A percentile compares a stretch with the other conserved stretches of the same genome.
phyloP scores from a whole-genome alignment of 2,329 filamentous ascomycete genomes.

The Neoscytalidium dimidiatum region DNA sequence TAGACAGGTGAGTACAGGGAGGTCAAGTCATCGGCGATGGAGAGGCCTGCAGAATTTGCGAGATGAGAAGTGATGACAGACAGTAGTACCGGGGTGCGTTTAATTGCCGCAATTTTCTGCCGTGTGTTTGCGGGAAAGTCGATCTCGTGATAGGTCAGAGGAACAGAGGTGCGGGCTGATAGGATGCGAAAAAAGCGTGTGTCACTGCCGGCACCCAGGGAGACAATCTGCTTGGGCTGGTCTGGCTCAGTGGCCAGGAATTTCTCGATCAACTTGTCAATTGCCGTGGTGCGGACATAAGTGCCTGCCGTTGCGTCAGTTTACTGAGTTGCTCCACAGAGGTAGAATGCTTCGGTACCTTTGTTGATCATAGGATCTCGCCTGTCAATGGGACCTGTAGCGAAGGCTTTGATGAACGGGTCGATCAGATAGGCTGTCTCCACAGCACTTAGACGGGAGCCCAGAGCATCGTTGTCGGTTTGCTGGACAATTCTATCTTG shows the following conservation, averaged over 20 bases:
- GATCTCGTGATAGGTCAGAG: constrained; percentile 82
- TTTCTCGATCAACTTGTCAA: constrained; percentile 73
- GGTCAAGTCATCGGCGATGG: constrained; percentile 41
- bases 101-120: constrained; percentile 59
- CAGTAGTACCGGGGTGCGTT: constrained; percentile 27
- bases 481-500: constrained; percentile 79
- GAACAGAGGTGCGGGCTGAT: constrained; percentile 43
- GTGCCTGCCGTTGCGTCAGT: constrained; percentile 62
- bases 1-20: constrained; percentile 54
- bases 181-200: constrained; percentile 82
- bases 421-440: constrained; percentile 83
- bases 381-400: constrained; percentile 57
- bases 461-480: constrained; percentile 89
- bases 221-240: constrained; percentile 74
- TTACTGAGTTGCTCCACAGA: too few species aligned
- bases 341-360: too few species aligned
- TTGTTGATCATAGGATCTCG: constrained; percentile 91
- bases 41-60: constrained; percentile 34
- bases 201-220: constrained; percentile 90
- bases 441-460: constrained; percentile 86
- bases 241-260: constrained; percentile 61
- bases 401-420: constrained; percentile 72
- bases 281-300: constrained; percentile 83
- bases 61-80: constrained; percentile 32
- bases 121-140: constrained; percentile 79